Conservation (phyloP, 768 basidiomycete genomes). For the Kwoniella europaea region DNA sequence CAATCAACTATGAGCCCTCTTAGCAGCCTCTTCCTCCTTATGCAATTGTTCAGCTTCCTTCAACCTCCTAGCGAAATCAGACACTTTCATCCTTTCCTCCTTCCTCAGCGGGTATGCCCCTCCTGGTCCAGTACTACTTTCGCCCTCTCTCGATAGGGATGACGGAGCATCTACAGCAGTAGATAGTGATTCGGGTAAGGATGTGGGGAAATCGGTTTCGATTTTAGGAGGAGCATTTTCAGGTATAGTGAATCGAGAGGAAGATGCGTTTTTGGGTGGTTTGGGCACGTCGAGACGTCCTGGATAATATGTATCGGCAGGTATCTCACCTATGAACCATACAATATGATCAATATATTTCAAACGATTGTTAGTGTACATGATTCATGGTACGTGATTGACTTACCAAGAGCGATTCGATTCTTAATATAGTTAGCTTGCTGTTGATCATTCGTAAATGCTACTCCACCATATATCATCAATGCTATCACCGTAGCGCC, state of each 20-base stretch:
- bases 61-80: conserved; percentile 54
- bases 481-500: conserved; percentile 55
- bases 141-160: conserved; percentile 24
- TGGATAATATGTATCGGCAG: conserved; percentile 41
- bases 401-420: conserved; percentile 37
- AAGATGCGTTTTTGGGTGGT: conserved; percentile 12
- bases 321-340: conserved; percentile 42
- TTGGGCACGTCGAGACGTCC: conserved; percentile 29
- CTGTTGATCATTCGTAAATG: conserved; percentile 42
- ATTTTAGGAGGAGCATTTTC: conserved; percentile 4
- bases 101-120: conserved; percentile 39
- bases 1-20: conserved; percentile 13
- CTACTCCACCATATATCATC: conserved; percentile 47
- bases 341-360: neutral
- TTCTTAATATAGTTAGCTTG: conserved; percentile 37
- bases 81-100: conserved; percentile 42
- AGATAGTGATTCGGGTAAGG: conserved; percentile 19
- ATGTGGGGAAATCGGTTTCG: conserved; percentile 12
- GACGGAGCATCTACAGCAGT: conserved; percentile 25
- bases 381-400: neutral
- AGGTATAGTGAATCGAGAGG: neutral
- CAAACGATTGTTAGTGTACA: neutral
- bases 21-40: conserved; percentile 45
- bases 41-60: conserved; percentile 52
- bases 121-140: conserved; percentile 14